These are phyloP conservation scores for Juglanconis juglandina DNA, from an alignment of 2,329 filamentous ascomycete species.

Conservation along the genomic window DNA sequence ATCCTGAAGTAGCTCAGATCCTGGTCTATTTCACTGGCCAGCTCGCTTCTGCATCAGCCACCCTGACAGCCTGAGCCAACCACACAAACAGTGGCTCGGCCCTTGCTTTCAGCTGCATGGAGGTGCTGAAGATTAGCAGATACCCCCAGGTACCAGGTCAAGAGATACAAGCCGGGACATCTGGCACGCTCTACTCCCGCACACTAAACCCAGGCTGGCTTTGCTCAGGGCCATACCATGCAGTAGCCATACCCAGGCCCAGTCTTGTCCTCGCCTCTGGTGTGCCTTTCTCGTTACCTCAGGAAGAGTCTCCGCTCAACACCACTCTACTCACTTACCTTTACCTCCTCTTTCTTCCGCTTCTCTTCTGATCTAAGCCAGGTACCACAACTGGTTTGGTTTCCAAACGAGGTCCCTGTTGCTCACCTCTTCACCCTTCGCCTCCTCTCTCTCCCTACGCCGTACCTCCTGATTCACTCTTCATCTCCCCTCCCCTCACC, in stretches of 20 bases:
- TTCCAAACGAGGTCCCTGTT: slow-evolving; percentile 7
- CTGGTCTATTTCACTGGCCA: not conserved
- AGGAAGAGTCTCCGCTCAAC: slow-evolving; percentile 1
- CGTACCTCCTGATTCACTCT: slow-evolving; percentile 3
- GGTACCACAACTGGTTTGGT: slow-evolving; percentile 13
- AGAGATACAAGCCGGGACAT: not conserved
- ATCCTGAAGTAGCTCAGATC: not conserved
- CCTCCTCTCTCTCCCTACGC: not conserved
- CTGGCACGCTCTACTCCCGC: not conserved
- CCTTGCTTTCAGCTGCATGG: not conserved
- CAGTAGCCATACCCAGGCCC: slow-evolving; percentile 1
- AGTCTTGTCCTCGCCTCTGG: not conserved
- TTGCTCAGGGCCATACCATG: not conserved
- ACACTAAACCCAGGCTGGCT: slow-evolving; percentile 3
- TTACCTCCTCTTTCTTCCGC: slow-evolving; percentile 7
- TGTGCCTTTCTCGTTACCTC: not conserved
- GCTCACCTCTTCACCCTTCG: slow-evolving; percentile 9
- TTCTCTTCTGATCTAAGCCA: slow-evolving; percentile 7
- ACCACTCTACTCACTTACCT: not conserved
- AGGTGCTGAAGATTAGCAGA: slow-evolving; percentile 1
- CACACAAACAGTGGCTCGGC: not conserved
- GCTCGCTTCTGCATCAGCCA: slow-evolving; percentile 1
- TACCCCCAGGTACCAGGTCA: not conserved
- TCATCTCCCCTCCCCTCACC: not conserved
- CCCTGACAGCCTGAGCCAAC: not conserved